Evolutionary conservation across 1,284 basidiomycete genomes (phyloP).

Genomic region (Papiliotrema fonsecae): DNA sequence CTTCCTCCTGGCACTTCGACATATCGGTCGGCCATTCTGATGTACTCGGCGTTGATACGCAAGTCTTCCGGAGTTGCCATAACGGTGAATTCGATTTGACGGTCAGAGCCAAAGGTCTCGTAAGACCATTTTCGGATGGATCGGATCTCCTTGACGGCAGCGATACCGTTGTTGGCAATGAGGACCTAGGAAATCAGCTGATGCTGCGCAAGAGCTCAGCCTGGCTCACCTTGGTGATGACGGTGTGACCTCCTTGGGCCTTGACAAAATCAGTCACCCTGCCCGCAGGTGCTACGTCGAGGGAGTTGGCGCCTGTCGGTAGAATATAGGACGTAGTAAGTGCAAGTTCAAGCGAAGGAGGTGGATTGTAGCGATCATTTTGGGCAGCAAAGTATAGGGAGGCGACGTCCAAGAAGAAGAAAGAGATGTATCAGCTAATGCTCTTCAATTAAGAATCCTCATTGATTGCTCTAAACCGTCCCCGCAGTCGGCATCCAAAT

Average conservation of each 20-base stretch:
- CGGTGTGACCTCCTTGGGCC: slow-evolving; percentile 88
- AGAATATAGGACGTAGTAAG: not conserved
- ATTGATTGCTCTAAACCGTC: too few species aligned
- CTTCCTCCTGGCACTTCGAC: slow-evolving; percentile 97
- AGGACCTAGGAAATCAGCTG: slow-evolving; percentile 54
- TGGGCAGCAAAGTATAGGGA: too few species aligned
- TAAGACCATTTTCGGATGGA: slow-evolving; percentile 99
- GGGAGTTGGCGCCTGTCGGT: slow-evolving; percentile 75
- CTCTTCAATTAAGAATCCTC: too few species aligned
- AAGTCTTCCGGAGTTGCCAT: slow-evolving; percentile 99
- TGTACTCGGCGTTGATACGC: slow-evolving; percentile 95
- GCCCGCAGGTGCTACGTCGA: slow-evolving; percentile 75
- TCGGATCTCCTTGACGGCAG: slow-evolving; percentile 98
- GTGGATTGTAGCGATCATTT: too few species aligned
- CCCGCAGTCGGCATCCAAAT: too few species aligned
- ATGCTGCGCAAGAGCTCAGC: not conserved
- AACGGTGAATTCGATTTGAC: slow-evolving; percentile 95
- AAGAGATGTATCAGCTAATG: too few species aligned
- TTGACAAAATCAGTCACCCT: slow-evolving; percentile 89
- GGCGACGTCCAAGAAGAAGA: too few species aligned
- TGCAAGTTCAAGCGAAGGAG: slow-evolving; percentile 4
- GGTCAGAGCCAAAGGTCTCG: slow-evolving; percentile 96
- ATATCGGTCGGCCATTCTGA: slow-evolving; percentile 99
- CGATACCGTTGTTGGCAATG: slow-evolving; percentile 98
- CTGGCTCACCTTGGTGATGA: slow-evolving; percentile 85